A percentile compares a stretch with the other conserved stretches of the same genome.
Conservation (phyloP, 1,139 yeast genomes). For the Zygoascus hellenicus region DNA sequence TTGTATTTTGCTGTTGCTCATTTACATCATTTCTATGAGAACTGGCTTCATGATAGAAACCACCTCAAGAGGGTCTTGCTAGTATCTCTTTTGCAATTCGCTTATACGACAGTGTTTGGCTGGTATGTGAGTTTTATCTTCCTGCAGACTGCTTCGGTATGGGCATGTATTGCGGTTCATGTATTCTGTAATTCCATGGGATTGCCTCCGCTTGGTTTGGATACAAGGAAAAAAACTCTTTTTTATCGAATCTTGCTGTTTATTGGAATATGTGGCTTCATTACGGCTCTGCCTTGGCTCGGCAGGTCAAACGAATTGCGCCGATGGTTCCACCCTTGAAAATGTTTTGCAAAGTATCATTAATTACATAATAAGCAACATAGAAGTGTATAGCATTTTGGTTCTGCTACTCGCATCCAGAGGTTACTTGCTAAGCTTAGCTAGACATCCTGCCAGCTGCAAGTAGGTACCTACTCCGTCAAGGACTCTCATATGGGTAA, state of each 20-base stretch:
- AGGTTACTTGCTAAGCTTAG: conserved; percentile 43
- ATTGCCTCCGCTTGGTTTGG: conserved; percentile 48
- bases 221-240: conserved; percentile 18
- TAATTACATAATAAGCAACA: neutral
- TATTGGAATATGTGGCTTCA: conserved; percentile 42
- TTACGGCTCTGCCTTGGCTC: conserved; percentile 6
- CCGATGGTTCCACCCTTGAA: neutral
- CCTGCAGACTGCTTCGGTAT: conserved; percentile 47
- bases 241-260: conserved; percentile 42
- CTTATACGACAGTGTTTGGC: conserved; percentile 79
- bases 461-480: conserved; percentile 89
- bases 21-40: conserved; percentile 70
- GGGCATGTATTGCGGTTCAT: conserved; percentile 64
- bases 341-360: neutral
- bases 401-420: neutral
- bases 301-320: conserved; percentile 4
- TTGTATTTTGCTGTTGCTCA: conserved; percentile 87
- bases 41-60: conserved; percentile 30
- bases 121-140: conserved; percentile 60
- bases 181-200: conserved; percentile 74
- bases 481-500: conserved; percentile 81
- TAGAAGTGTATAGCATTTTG: neutral
- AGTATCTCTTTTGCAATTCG: conserved; percentile 51
- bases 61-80: conserved; percentile 24
- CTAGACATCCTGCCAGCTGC: conserved; percentile 78